A percentile compares a stretch with the other conserved stretches of the same genome.
Conservation (phyloP, 208 protist genomes). For the Entamoeba dispar region DNA sequence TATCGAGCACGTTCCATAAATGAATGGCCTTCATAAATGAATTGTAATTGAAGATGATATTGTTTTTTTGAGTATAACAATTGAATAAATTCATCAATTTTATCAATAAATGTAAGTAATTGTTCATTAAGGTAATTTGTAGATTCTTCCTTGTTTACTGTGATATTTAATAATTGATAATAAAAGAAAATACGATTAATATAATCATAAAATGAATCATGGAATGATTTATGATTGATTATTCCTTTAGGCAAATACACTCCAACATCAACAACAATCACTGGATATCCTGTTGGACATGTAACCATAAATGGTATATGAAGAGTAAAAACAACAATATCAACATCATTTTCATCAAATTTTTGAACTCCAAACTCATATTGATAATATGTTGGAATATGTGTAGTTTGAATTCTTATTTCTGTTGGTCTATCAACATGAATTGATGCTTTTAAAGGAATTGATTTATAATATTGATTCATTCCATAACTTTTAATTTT, state of each 20-base stretch:
- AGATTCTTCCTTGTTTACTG: not conserved
- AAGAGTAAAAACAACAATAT: not conserved
- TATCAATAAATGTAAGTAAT: not conserved
- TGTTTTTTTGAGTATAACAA: not conserved
- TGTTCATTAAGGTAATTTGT: not conserved
- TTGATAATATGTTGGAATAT: not conserved
- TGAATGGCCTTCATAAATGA: not conserved
- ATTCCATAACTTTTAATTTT: not conserved
- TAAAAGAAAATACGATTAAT: not conserved
- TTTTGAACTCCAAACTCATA: not conserved
- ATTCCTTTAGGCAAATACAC: not conserved
- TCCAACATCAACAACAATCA: not conserved
- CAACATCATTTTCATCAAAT: too few species aligned
- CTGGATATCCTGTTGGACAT: not conserved
- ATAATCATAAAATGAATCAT: not conserved
- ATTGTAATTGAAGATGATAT: not conserved
- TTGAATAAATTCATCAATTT: not conserved
- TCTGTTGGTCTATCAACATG: not conserved
- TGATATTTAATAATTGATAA: not conserved
- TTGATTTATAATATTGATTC: not conserved
- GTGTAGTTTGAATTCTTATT: not conserved
- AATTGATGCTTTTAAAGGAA: not conserved
- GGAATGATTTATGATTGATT: not conserved
- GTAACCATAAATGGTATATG: not conserved
- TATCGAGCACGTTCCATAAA: not conserved